phyloP scores from a whole-genome alignment of 768 basidiomycete species.

The Kwoniella pini region DNA sequence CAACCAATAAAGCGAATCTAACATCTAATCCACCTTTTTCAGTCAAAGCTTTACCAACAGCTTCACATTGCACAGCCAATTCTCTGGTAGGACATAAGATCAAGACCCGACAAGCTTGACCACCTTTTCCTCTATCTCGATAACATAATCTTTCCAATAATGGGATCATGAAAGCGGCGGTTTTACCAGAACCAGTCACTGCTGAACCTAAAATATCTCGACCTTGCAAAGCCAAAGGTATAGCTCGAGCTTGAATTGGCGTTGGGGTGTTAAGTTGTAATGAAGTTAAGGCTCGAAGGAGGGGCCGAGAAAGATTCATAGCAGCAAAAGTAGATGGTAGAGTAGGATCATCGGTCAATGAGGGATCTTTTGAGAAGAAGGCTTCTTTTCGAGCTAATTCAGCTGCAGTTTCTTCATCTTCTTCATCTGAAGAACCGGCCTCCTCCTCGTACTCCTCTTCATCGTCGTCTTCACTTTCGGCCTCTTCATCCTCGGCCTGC shows the following conservation, averaged over 20 bases:
- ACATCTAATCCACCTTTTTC: slow-evolving; percentile 65
- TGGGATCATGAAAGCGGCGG: slow-evolving; percentile 93
- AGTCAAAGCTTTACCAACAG: slow-evolving; percentile 82
- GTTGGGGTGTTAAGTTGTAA: slow-evolving; percentile 74
- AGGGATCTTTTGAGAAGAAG: slow-evolving; percentile 69
- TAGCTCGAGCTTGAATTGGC: slow-evolving; percentile 90
- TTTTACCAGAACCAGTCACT: slow-evolving; percentile 97
- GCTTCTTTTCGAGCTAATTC: slow-evolving; percentile 75
- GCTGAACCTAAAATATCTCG: slow-evolving; percentile 96
- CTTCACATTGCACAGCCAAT: slow-evolving; percentile 91
- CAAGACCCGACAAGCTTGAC: slow-evolving; percentile 68
- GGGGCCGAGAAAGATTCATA: slow-evolving; percentile 93
- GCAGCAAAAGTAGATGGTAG: slow-evolving; percentile 72
- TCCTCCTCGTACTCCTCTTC: slow-evolving; percentile 55
- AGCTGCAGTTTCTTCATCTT: slow-evolving; percentile 59
- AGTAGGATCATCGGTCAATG: slow-evolving; percentile 60
- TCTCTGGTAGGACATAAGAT: slow-evolving; percentile 93
- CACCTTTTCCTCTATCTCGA: slow-evolving; percentile 82
- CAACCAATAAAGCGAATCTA: slow-evolving; percentile 85
- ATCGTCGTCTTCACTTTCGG: slow-evolving; percentile 54
- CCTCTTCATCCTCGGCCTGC: slow-evolving; percentile 37
- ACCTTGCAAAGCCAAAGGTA: slow-evolving; percentile 89
- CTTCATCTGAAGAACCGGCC: slow-evolving; percentile 40
- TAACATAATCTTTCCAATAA: slow-evolving; percentile 89
- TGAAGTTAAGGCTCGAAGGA: slow-evolving; percentile 83